These are phyloP conservation scores for Puccinia novopanici DNA, from an alignment of 1,284 basidiomycete genomes.

Conservation along the genomic window DNA sequence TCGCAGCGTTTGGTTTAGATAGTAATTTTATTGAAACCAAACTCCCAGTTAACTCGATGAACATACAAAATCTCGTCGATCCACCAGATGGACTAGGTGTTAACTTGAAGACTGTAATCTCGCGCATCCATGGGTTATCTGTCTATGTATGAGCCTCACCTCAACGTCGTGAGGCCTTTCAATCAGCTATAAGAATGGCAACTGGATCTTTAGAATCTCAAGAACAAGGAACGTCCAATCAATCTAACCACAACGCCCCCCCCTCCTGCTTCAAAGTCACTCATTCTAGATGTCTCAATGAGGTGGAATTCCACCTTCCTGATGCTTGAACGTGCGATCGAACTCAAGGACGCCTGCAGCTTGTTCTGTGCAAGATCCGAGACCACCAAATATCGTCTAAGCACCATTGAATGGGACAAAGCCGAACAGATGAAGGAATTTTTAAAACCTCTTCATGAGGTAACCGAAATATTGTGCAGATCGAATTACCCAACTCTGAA, in stretches of 20 bases:
- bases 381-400: background rate
- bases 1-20: background rate
- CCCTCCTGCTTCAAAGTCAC: background rate
- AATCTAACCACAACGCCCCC: background rate
- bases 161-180: background rate
- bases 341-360: background rate
- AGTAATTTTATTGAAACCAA: background rate
- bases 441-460: background rate
- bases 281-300: background rate
- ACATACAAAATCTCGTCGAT: too few relatives aligned
- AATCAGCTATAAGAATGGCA: background rate
- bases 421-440: background rate
- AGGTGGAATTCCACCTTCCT: conserved; percentile 1
- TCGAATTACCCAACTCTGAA: background rate
- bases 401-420: background rate
- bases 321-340: background rate
- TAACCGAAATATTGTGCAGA: background rate
- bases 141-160: background rate
- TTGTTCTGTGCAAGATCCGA: background rate
- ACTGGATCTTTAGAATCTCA: background rate
- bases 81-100: background rate
- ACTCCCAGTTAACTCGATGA: background rate
- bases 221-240: background rate
- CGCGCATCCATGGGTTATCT: background rate
- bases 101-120: background rate